phyloP scores from a whole-genome alignment of 176 grass and related monocot species.

The Eremochloa ophiuroides region DNA sequence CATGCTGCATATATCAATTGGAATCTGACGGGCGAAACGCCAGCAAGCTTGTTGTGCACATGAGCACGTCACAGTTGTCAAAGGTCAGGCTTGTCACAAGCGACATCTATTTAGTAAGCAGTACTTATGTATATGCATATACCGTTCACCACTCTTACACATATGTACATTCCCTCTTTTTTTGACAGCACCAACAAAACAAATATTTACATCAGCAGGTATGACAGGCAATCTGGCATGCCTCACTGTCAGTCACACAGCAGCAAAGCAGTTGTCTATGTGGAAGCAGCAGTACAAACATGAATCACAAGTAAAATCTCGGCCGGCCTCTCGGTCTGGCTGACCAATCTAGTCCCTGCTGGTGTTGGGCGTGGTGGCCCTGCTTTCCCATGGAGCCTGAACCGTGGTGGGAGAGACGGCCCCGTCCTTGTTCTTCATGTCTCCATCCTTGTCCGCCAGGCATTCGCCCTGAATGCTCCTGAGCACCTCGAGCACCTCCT shows the following conservation, averaged over 20 bases:
- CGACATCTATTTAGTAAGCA: not conserved
- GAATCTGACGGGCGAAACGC: not conserved
- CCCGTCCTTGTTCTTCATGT: constrained; percentile 33
- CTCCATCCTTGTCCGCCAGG: constrained; percentile 19
- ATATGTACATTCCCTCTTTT: constrained; percentile 22
- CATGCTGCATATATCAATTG: not conserved
- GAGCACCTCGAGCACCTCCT: constrained; percentile 75
- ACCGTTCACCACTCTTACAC: not conserved
- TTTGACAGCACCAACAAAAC: constrained; percentile 14
- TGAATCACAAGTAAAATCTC: too few species aligned
- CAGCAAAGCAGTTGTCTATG: not conserved
- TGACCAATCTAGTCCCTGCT: constrained; percentile 11
- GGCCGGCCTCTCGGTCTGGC: not conserved
- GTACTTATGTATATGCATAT: not conserved
- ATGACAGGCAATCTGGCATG: not conserved
- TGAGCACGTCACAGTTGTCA: too few species aligned
- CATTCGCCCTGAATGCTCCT: constrained; percentile 37
- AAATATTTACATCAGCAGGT: constrained; percentile 25
- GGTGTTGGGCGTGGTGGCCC: constrained; percentile 58
- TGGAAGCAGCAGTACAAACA: too few species aligned
- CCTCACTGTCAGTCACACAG: not conserved
- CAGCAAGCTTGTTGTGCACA: too few species aligned
- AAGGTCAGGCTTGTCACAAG: not conserved
- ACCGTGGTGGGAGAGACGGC: constrained; percentile 58
- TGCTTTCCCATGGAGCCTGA: constrained; percentile 58